phyloP scores from a whole-genome alignment of 768 basidiomycete species.

The Lactarius sanguifluus region DNA sequence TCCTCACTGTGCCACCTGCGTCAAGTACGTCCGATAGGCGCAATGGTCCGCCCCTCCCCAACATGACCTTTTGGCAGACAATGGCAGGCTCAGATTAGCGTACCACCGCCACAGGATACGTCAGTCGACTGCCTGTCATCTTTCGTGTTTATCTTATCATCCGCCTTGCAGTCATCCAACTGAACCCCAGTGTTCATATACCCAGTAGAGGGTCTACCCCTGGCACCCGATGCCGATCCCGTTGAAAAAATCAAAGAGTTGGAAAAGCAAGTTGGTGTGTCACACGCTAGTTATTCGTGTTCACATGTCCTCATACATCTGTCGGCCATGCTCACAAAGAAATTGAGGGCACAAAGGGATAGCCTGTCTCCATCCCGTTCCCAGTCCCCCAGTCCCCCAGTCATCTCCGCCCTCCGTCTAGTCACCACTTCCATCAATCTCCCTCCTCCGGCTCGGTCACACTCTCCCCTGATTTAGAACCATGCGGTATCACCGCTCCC shows the following conservation, averaged over 20 bases:
- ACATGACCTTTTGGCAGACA: slow-evolving; percentile 47
- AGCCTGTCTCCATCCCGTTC: slow-evolving; percentile 42
- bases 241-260: slow-evolving; percentile 72
- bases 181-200: slow-evolving; percentile 83
- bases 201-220: slow-evolving; percentile 76
- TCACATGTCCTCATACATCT: slow-evolving; percentile 9
- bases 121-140: slow-evolving; percentile 40
- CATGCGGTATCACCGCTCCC: slow-evolving; percentile 23
- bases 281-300: slow-evolving; percentile 17
- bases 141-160: slow-evolving; percentile 25
- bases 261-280: slow-evolving; percentile 74
- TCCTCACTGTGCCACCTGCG: slow-evolving; percentile 82
- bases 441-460: slow-evolving; percentile 27
- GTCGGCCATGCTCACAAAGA: slow-evolving; percentile 63
- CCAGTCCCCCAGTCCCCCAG: slow-evolving; percentile 37
- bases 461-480: slow-evolving; percentile 34
- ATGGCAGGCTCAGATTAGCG: slow-evolving; percentile 79
- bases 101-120: slow-evolving; percentile 85
- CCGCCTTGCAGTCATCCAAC: slow-evolving; percentile 62
- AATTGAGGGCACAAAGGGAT: slow-evolving; percentile 54
- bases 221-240: slow-evolving; percentile 79
- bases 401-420: slow-evolving; percentile 21
- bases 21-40: slow-evolving; percentile 56
- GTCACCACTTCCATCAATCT: slow-evolving; percentile 17
- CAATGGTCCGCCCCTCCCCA: background rate